phyloP scores from a whole-genome alignment of 1,284 basidiomycete genomes.

The Sporisorium sorghi region DNA sequence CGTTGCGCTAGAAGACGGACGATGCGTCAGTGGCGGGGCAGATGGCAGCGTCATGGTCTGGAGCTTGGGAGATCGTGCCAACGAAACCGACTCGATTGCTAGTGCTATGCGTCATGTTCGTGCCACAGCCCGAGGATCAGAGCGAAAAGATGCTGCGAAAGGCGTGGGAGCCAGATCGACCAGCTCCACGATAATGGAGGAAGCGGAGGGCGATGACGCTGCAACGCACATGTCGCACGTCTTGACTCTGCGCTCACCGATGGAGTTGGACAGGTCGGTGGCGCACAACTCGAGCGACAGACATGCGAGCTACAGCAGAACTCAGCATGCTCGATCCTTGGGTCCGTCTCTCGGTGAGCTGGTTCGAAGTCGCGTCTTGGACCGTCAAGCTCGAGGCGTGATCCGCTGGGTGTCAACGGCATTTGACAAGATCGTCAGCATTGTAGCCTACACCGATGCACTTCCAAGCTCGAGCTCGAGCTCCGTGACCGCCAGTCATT shows the following conservation, averaged over 20 bases:
- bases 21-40: conserved; percentile 63
- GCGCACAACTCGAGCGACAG: neutral
- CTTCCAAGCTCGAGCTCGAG: too few species aligned
- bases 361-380: conserved; percentile 22
- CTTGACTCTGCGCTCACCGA: conserved; percentile 30
- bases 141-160: neutral
- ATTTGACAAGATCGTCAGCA: conserved; percentile 57
- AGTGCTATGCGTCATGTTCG: conserved; percentile 23
- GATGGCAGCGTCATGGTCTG: conserved; percentile 69
- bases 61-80: conserved; percentile 47
- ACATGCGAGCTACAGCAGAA: neutral
- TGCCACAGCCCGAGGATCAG: neutral
- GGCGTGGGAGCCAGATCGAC: conserved; percentile 9
- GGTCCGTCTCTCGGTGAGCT: conserved; percentile 26
- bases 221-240: conserved; percentile 34
- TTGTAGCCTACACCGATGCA: conserved; percentile 20
- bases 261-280: neutral
- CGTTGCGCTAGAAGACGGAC: conserved; percentile 59
- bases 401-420: conserved; percentile 46
- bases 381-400: conserved; percentile 18
- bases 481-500: neutral
- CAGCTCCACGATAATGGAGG: conserved; percentile 14
- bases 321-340: neutral
- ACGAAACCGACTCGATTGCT: conserved; percentile 45
- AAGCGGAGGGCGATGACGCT: conserved; percentile 23